Evolutionary conservation across 2,329 filamentous ascomycete genomes (phyloP).

Genomic region (Aspergillus sp.): DNA sequence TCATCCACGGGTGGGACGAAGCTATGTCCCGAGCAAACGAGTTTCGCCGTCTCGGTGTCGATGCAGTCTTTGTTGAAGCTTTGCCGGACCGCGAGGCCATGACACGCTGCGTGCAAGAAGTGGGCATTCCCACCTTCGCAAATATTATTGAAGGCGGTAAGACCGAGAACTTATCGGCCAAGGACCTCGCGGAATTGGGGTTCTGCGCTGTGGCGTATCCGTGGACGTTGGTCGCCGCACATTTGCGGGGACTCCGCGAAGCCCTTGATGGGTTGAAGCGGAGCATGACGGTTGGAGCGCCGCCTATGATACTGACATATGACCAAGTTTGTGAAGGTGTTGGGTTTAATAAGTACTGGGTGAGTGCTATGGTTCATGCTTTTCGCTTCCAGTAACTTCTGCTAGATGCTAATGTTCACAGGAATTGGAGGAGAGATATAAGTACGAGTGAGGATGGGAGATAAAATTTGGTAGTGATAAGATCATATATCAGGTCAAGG

Average conservation of each 20-base stretch:
- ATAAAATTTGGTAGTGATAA: too few relatives aligned
- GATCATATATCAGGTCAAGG: too few relatives aligned
- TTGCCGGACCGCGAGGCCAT: slow-evolving; percentile 49
- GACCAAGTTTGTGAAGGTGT: slow-evolving; percentile 48
- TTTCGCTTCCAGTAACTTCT: not conserved
- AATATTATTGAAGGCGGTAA: slow-evolving; percentile 50
- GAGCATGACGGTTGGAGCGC: slow-evolving; percentile 44
- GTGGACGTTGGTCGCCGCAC: slow-evolving; percentile 49
- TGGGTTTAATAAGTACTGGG: slow-evolving; percentile 49
- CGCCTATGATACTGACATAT: slow-evolving; percentile 47
- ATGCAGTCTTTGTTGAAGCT: slow-evolving; percentile 50
- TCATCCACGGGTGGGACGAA: slow-evolving; percentile 46
- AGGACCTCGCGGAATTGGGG: slow-evolving; percentile 43
- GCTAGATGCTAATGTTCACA: not conserved
- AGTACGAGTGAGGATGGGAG: not conserved
- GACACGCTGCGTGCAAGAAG: slow-evolving; percentile 40
- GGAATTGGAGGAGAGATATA: not conserved
- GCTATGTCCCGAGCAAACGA: slow-evolving; percentile 45
- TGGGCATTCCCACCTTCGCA: slow-evolving; percentile 46
- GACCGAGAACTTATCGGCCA: slow-evolving; percentile 45
- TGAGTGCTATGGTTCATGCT: not conserved
- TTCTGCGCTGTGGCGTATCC: slow-evolving; percentile 48
- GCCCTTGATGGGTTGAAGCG: slow-evolving; percentile 42
- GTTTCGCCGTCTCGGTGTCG: slow-evolving; percentile 48
- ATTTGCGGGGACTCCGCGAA: slow-evolving; percentile 43